Evolutionary conservation across 2,329 filamentous ascomycete species (phyloP).

Genomic region (Mollisia scopiformis): DNA sequence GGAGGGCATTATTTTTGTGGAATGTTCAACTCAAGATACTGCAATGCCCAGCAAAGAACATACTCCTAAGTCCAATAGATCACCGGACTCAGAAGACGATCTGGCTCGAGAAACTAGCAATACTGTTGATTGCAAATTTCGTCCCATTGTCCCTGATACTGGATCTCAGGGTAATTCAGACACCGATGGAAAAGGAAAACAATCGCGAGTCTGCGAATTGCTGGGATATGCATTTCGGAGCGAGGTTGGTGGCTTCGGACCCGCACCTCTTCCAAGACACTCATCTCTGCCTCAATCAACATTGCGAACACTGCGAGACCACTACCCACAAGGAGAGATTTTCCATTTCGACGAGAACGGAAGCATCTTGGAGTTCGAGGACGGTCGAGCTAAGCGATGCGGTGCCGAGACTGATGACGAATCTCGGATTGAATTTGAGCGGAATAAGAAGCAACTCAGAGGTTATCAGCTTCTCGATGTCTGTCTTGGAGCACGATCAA

Average conservation of each 20-base stretch:
- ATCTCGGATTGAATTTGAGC: conserved; percentile 1
- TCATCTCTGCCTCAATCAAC: conserved; percentile 13
- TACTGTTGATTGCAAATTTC: not conserved
- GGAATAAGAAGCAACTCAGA: conserved; percentile 10
- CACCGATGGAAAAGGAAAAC: not conserved
- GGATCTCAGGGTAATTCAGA: not conserved
- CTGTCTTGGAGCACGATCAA: conserved; percentile 46
- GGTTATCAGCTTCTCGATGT: conserved; percentile 26
- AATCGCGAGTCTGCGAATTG: not conserved
- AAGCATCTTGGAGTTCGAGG: not conserved
- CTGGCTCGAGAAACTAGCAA: not conserved
- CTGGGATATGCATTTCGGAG: not conserved
- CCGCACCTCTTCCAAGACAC: not conserved
- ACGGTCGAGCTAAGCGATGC: not conserved
- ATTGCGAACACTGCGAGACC: conserved; percentile 19
- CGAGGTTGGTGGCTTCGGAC: not conserved
- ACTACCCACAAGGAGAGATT: conserved; percentile 25
- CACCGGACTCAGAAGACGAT: not conserved
- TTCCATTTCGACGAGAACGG: conserved; percentile 2
- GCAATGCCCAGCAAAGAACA: not conserved
- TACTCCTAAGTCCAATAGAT: not conserved
- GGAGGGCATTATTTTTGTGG: conserved; percentile 27
- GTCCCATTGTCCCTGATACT: not conserved
- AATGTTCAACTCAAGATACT: conserved; percentile 21
- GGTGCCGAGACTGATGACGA: not conserved